Evolutionary conservation across 768 basidiomycete species (phyloP), one percentile per base, ranked within the genome.

Genomic region (Tulasnella sp.): DNA sequence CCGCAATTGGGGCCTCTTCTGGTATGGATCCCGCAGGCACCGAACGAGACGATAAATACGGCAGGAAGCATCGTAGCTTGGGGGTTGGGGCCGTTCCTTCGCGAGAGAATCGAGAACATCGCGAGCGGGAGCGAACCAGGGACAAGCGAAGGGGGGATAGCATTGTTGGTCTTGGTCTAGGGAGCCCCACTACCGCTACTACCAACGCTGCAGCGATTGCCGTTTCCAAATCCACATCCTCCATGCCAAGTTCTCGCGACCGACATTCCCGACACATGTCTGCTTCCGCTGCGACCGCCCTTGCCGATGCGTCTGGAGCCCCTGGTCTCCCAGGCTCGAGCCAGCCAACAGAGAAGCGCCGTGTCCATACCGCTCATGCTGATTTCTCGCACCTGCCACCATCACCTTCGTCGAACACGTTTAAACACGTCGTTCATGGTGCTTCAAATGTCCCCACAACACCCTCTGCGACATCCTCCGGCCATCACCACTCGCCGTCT

Each of bases 321-420:
- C 42, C n/a, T 39, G 9, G 11, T 71, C 49, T n/a, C n/a, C 7
- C 42, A 7, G 19, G 34, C 39, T 12, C 22, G 9, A 7, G 36
- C 37, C 45, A 54, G 25, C 19, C 29, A 42, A 34, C 75, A 6
- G 64, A 54, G 37, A n/a, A 88, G 64, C 89, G 92, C 25, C 90
- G 92, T 45, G 87, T 87, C 49, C 89, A 89, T 74, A 86, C 88
- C 70, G 37, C 31, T 19, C 76, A 90, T 87, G 80, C 81, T 8
- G 94, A 96, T 82, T 95, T 93, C 83, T 94, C 95, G 0, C 93
- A 93, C 81, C 86, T 97, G 4, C 94, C 94, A 15, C 93, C 96
- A 17, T 96, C 94, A 17, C 94, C 94, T 25, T 94, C 94, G 1
- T 90, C 93, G n/a, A 90, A 92, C 6, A 93, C 93, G 6, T 94